Evolutionary conservation across 1,284 basidiomycete genomes (phyloP).

Genomic region (Puccinia horiana): DNA sequence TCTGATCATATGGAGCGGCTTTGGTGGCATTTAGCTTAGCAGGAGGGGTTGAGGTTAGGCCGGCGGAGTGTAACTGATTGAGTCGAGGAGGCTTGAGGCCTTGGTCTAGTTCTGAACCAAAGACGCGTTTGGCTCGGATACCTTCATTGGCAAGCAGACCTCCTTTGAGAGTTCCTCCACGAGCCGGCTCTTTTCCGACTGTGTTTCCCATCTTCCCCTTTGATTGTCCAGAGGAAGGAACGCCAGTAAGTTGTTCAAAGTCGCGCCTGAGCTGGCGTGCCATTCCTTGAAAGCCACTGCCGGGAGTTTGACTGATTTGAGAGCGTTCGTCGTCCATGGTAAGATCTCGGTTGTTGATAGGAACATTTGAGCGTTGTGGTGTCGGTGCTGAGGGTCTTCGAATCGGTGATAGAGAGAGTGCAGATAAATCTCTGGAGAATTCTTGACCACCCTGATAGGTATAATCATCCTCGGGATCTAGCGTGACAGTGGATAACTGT

Average conservation of each 20-base stretch:
- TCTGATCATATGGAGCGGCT: background rate
- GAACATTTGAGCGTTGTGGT: background rate
- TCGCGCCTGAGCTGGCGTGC: constrained; percentile 40
- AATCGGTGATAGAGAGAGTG: constrained; percentile 44
- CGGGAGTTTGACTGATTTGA: constrained; percentile 17
- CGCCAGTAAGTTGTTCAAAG: constrained; percentile 27
- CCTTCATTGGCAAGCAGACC: constrained; percentile 26
- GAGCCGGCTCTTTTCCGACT: background rate
- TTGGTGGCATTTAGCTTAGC: background rate
- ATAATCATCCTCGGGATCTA: constrained; percentile 31
- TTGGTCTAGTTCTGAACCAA: constrained; percentile 27
- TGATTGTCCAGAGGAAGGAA: constrained; percentile 18
- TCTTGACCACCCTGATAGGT: constrained; percentile 31
- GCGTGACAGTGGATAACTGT: constrained; percentile 27
- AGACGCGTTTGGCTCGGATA: constrained; percentile 39
- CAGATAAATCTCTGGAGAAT: constrained; percentile 45
- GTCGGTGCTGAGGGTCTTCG: constrained; percentile 38
- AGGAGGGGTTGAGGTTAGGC: constrained; percentile 37
- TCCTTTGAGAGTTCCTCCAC: constrained; percentile 30
- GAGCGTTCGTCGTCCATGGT: constrained; percentile 15
- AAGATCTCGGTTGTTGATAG: background rate
- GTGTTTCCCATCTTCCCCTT: background rate
- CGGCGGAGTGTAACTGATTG: constrained; percentile 21
- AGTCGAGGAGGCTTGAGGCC: constrained; percentile 26
- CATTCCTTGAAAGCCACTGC: constrained; percentile 46